These are phyloP conservation scores for Andrographis paniculata DNA, from an alignment of 305 asterid genomes.

Conservation along the genomic window DNA sequence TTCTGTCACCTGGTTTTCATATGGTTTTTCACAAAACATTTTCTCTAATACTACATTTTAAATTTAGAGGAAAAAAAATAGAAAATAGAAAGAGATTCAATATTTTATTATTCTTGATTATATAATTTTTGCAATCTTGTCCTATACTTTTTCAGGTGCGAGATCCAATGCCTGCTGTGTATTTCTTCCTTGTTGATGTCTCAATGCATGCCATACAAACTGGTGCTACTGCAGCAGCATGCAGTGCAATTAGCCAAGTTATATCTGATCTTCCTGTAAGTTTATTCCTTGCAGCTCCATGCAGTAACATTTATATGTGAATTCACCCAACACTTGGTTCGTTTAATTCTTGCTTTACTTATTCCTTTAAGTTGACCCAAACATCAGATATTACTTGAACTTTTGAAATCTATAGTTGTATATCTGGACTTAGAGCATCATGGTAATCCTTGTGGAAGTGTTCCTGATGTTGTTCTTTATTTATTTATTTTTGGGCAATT, in stretches of 20 bases:
- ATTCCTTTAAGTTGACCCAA: slow-evolving; percentile 4
- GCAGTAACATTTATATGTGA: slow-evolving; percentile 11
- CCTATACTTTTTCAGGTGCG: slow-evolving; percentile 54
- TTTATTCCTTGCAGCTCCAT: slow-evolving; percentile 18
- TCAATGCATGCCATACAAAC: slow-evolving; percentile 94
- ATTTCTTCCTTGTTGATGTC: slow-evolving; percentile 89
- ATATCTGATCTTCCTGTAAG: slow-evolving; percentile 96
- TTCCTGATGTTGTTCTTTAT: no score
- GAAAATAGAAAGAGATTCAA: no score
- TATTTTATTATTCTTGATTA: not conserved
- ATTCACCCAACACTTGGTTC: slow-evolving; percentile 2
- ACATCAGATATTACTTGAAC: slow-evolving; percentile 3
- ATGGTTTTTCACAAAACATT: not conserved
- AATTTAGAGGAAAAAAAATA: no score
- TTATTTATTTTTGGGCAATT: no score
- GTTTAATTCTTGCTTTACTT: slow-evolving; percentile 2
- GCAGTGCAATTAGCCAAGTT: slow-evolving; percentile 92
- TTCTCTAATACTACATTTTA: not conserved
- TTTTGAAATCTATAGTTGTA: slow-evolving; percentile 2
- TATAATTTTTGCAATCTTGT: not conserved
- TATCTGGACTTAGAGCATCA: not conserved
- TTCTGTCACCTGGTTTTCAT: slow-evolving; percentile 13
- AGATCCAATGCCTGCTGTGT: slow-evolving; percentile 97
- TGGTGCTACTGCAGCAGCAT: slow-evolving; percentile 97
- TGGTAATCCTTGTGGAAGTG: no score